Evolutionary conservation across 2,329 filamentous ascomycete genomes (phyloP).

Genomic region (Macrophomina tecta): DNA sequence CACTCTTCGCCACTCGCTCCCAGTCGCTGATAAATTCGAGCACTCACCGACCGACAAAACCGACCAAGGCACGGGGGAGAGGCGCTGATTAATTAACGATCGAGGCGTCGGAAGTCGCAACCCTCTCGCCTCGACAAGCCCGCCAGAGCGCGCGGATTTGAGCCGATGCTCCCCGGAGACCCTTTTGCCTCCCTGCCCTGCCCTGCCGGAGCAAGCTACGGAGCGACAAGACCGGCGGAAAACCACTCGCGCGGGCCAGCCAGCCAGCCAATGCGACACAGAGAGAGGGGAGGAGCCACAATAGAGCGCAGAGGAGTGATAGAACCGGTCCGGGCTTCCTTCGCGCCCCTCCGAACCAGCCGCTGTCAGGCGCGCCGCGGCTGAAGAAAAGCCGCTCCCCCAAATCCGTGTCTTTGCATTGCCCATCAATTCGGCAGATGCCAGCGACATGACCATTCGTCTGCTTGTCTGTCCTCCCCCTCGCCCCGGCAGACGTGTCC

Average conservation of each 20-base stretch:
- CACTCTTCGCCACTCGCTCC: not conserved
- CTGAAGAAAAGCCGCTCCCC: not conserved
- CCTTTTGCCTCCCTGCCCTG: no score
- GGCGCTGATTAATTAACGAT: not conserved
- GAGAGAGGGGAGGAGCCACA: no score
- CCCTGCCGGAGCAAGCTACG: not conserved
- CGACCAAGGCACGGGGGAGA: not conserved
- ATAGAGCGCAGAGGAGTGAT: not conserved
- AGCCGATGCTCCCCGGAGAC: not conserved
- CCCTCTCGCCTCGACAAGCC: not conserved
- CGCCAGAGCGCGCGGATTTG: not conserved
- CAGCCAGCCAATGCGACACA: no score
- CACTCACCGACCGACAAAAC: not conserved
- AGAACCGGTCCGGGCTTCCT: no score
- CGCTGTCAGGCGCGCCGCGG: not conserved
- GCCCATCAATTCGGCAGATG: no score
- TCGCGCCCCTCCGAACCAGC: not conserved
- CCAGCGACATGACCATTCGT: no score
- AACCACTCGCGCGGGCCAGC: no score
- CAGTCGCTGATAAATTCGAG: slow-evolving; percentile 10
- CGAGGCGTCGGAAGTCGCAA: not conserved
- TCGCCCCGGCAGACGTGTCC: no score
- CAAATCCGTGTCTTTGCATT: no score
- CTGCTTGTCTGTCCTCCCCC: no score
- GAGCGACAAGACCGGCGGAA: not conserved